Percentiles rank a stretch among this genome's conserved stretches.
Conservation (phyloP, 2,329 filamentous ascomycete genomes). For the Monosporascus sp. region DNA sequence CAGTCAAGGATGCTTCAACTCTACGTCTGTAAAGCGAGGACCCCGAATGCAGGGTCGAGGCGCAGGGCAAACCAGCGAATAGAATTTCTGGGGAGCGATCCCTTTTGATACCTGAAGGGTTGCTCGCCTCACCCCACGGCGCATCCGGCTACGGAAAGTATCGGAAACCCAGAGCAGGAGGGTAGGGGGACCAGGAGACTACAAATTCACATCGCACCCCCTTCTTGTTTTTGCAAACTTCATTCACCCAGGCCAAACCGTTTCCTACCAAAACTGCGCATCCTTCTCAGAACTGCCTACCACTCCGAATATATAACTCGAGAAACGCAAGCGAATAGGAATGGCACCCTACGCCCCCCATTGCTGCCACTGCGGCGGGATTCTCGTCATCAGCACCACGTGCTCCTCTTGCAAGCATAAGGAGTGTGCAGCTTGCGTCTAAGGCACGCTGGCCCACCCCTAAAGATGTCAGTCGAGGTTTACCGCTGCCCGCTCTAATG, state of each 20-base stretch:
- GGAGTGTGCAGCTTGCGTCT: constrained; percentile 21
- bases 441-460: neutral
- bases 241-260: neutral
- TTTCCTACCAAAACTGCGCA: neutral
- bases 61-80: neutral
- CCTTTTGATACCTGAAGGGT: neutral
- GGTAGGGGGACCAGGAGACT: neutral
- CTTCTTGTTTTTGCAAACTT: neutral
- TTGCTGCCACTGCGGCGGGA: constrained; percentile 26
- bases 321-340: constrained; percentile 6
- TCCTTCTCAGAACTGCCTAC: neutral
- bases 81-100: neutral
- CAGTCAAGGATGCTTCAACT: neutral
- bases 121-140: neutral
- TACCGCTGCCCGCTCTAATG: no score
- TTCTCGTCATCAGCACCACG: constrained; percentile 25
- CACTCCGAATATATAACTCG: neutral
- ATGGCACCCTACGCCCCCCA: constrained; percentile 16
- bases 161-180: neutral
- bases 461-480: neutral
- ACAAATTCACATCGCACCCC: neutral
- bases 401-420: constrained; percentile 27
- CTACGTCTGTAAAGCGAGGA: neutral
- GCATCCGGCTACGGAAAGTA: neutral
- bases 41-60: neutral